These are phyloP conservation scores for Fusarium sp. DNA, from an alignment of 2,329 filamentous ascomycete genomes.

Conservation along the genomic window DNA sequence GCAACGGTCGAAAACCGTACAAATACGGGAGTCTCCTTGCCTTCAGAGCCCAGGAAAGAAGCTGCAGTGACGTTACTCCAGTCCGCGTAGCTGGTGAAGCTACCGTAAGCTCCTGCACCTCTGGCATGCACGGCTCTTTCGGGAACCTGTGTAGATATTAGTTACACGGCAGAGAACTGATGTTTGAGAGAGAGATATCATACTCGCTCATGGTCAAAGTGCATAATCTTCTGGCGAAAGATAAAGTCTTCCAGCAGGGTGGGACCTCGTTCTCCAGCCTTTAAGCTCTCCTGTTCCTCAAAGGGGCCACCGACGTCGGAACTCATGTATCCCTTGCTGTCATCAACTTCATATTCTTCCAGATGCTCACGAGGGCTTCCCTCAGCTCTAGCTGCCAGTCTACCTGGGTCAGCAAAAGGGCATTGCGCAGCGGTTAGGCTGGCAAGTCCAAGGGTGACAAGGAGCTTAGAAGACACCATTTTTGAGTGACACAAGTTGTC, in stretches of 20 bases:
- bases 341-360: slow-evolving; percentile 59
- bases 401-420: slow-evolving; percentile 49
- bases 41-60: slow-evolving; percentile 67
- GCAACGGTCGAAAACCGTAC: slow-evolving; percentile 81
- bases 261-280: slow-evolving; percentile 73
- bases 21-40: slow-evolving; percentile 71
- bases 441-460: slow-evolving; percentile 44
- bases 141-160: slow-evolving; percentile 55
- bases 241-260: slow-evolving; percentile 79
- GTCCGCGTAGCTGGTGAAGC: slow-evolving; percentile 74
- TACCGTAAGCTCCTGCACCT: slow-evolving; percentile 75
- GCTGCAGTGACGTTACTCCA: slow-evolving; percentile 76
- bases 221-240: slow-evolving; percentile 77
- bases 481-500: background rate
- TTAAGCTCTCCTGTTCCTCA: slow-evolving; percentile 73
- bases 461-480: slow-evolving; percentile 44
- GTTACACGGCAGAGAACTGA: background rate
- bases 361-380: slow-evolving; percentile 49
- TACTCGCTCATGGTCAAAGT: slow-evolving; percentile 77
- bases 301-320: slow-evolving; percentile 76
- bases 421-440: slow-evolving; percentile 48
- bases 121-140: slow-evolving; percentile 77
- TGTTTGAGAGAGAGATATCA: slow-evolving; percentile 20
- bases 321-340: slow-evolving; percentile 67
- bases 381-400: slow-evolving; percentile 43